Conservation (phyloP, 345 rosid genomes). For the Murraya paniculata region DNA sequence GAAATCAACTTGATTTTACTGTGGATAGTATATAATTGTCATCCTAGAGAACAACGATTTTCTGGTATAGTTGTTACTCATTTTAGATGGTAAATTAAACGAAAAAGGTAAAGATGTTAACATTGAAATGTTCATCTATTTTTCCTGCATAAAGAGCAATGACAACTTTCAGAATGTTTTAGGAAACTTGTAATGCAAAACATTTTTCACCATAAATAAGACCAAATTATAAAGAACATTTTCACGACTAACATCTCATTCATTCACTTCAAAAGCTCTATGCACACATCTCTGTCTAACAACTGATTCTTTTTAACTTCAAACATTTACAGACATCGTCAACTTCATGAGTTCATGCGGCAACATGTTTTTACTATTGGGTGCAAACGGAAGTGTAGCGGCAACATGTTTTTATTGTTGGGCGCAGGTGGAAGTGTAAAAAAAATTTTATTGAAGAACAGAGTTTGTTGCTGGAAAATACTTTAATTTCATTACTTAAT, state of each 20-base stretch:
- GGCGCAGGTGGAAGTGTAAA: too few relatives aligned
- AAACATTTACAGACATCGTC: neutral
- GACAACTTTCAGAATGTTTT: neutral
- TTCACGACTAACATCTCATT: neutral
- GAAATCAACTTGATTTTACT: slow-evolving; percentile 1
- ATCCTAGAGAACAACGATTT: neutral
- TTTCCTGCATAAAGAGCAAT: neutral
- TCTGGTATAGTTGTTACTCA: neutral
- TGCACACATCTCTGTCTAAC: neutral
- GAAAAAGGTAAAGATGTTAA: neutral
- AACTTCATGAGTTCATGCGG: too few relatives aligned
- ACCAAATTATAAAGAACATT: neutral
- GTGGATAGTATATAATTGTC: neutral
- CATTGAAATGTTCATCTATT: neutral
- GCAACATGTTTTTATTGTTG: too few relatives aligned
- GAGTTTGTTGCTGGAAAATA: too few relatives aligned
- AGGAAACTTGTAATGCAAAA: neutral
- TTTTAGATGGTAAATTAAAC: neutral
- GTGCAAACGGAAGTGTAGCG: too few relatives aligned
- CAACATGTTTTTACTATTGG: too few relatives aligned
- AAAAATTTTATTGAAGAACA: too few relatives aligned
- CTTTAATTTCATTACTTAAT: too few relatives aligned
- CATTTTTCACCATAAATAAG: neutral
- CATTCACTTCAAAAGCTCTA: neutral
- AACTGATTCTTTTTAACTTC: neutral